Conservation (phyloP, 371 early-diverging fungal genomes). For the Dichotomocladium elegans region DNA sequence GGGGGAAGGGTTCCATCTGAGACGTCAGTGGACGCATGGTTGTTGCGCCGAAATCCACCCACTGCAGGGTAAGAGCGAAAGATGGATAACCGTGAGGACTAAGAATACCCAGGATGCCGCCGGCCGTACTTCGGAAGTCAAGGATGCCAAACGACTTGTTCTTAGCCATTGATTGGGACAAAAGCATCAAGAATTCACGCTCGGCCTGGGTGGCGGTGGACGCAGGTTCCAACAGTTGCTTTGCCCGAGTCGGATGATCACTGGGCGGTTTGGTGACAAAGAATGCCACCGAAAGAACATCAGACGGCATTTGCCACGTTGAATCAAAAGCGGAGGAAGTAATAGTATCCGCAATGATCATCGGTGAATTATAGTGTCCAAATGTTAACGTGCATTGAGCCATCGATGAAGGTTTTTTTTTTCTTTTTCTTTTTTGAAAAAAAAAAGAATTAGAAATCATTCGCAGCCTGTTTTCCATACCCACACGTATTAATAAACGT, state of each 20-base stretch:
- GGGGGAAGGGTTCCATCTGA: slow-evolving; percentile 1
- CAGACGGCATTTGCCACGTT: not conserved
- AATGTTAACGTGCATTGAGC: not conserved
- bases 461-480: not conserved
- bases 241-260: slow-evolving; percentile 44
- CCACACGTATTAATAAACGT: not conserved
- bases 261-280: slow-evolving; percentile 43
- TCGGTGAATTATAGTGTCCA: not conserved
- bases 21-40: not conserved
- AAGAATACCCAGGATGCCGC: slow-evolving; percentile 11
- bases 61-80: not conserved
- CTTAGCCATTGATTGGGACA: slow-evolving; percentile 11
- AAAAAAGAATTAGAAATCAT: not conserved
- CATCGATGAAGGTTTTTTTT: no score
- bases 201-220: slow-evolving; percentile 14
- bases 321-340: no score
- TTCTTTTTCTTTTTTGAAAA: not conserved
- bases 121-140: not conserved
- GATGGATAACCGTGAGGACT: slow-evolving; percentile 5
- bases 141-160: slow-evolving; percentile 13
- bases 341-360: not conserved
- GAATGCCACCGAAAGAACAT: slow-evolving; percentile 16
- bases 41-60: not conserved
- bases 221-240: slow-evolving; percentile 20
- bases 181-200: slow-evolving; percentile 10